These are phyloP conservation scores for Microthlaspi erraticum DNA, from an alignment of 345 rosid genomes.

Conservation along the genomic window DNA sequence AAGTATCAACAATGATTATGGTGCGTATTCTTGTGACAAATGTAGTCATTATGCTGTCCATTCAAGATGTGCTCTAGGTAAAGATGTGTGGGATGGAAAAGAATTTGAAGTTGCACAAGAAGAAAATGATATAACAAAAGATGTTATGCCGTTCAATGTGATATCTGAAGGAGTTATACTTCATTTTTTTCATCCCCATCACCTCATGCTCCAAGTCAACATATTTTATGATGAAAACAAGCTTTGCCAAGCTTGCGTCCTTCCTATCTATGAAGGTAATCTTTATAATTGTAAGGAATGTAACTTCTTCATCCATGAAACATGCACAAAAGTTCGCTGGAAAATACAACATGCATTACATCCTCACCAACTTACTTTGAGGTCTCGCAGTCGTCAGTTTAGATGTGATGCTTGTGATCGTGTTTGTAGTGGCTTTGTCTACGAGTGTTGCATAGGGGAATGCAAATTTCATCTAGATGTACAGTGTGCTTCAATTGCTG, in stretches of 20 bases:
- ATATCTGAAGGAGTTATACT: neutral
- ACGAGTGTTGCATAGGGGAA: neutral
- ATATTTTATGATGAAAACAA: neutral
- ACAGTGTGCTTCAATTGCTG: slow-evolving; percentile 4
- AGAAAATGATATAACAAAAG: slow-evolving; percentile 1
- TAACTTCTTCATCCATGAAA: neutral
- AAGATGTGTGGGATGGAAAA: slow-evolving; percentile 11
- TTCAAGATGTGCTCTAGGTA: neutral
- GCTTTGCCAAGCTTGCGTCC: neutral
- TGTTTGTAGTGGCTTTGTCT: neutral
- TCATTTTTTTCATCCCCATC: slow-evolving; percentile 1
- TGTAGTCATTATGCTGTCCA: neutral
- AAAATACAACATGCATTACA: neutral
- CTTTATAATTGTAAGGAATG: neutral
- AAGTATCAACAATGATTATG: neutral
- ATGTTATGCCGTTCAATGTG: neutral
- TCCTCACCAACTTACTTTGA: slow-evolving; percentile 6
- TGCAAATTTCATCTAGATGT: neutral
- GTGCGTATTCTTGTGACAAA: neutral
- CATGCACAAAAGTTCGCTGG: neutral
- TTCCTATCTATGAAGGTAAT: neutral
- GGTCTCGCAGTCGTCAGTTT: neutral
- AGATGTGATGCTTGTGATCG: neutral
- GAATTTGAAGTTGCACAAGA: neutral
- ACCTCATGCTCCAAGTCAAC: neutral